These are phyloP conservation scores for Metschnikowia dekortorum DNA, from an alignment of 805 yeast species.

Conservation along the genomic window DNA sequence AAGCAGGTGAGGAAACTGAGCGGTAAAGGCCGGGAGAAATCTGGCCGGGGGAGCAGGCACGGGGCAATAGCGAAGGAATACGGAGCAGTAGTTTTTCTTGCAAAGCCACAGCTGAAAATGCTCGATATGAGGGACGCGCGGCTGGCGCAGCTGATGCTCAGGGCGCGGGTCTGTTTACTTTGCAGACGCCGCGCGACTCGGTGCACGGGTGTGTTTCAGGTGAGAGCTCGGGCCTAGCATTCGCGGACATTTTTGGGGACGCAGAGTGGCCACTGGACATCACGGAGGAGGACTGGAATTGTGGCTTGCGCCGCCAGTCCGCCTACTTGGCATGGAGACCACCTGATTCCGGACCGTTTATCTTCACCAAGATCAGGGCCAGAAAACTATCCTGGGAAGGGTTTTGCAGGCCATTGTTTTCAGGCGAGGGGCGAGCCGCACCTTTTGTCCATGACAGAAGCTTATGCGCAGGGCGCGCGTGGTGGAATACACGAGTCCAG, in stretches of 20 bases:
- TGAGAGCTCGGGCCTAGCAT: too few relatives aligned
- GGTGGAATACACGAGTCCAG: neutral
- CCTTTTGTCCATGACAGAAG: neutral
- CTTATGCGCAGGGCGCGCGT: neutral
- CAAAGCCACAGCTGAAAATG: neutral
- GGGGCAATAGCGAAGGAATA: neutral
- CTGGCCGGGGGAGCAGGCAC: neutral
- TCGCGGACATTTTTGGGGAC: too few relatives aligned
- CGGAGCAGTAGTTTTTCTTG: neutral
- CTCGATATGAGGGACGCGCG: constrained; percentile 3
- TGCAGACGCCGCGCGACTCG: neutral
- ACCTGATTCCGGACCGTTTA: too few relatives aligned
- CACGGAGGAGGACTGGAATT: neutral
- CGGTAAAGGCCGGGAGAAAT: too few relatives aligned
- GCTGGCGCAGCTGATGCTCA: constrained; percentile 1
- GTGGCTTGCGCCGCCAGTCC: neutral
- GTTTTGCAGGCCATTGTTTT: neutral
- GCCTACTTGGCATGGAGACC: too few relatives aligned
- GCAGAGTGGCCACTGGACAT: too few relatives aligned
- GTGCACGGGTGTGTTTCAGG: neutral
- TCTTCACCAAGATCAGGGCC: too few relatives aligned
- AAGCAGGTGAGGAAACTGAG: too few relatives aligned
- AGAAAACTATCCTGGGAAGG: neutral
- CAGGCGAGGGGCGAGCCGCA: neutral
- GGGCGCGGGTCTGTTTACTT: constrained; percentile 3